Evolutionary conservation across 352 stramenopile species (phyloP), one percentile per base, ranked within the genome.

Genomic region (Globisporangium rhizosaccharum): DNA sequence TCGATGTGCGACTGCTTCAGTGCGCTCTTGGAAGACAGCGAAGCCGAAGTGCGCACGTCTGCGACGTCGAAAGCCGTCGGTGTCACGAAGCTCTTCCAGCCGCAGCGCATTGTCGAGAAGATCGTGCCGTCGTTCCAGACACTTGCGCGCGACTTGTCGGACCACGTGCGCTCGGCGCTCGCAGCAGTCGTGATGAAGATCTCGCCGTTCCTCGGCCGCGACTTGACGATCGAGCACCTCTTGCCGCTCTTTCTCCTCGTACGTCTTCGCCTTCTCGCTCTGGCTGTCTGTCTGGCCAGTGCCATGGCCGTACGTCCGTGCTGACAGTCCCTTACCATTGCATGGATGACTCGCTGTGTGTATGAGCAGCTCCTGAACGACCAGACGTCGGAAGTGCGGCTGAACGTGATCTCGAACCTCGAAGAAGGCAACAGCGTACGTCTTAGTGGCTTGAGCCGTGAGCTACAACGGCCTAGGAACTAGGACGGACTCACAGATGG

Each of bases 391-490:
- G 96, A 99, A 87, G 97, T 99, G 8, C 91, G 97, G 18, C 75
- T 99, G 30, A 99, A 99, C 82, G 92, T 99, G 44, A 99, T 99
- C 68, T 98, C 96, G 8, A 98, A 97, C 30, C 72, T 99, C 30
- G 87, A 97, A 63, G 76, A 97, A 51, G 82, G 99, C 63, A 98
- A 99, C 81, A 88, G 85, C 37, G 85, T 92, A 83, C 48, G 78
- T 61, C 7, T 3, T 3, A n/a, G 17, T 36, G 36, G 17, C n/a
- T 0, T 47, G 51, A 14, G 0, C 25, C 20, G 7, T 45, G 28
- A 6, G 33, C 33, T 39, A 20, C 41, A n/a, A n/a, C 14, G 17
- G 4, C 46, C 12, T 11, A 6, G 7, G 20, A 12, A 2, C 12
- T 20, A 42, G 15, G 36, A 25, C 17, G 28, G 17, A n/a, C 41